phyloP scores from a whole-genome alignment of 257 asterid genomes.

The Mentha longifolia region DNA sequence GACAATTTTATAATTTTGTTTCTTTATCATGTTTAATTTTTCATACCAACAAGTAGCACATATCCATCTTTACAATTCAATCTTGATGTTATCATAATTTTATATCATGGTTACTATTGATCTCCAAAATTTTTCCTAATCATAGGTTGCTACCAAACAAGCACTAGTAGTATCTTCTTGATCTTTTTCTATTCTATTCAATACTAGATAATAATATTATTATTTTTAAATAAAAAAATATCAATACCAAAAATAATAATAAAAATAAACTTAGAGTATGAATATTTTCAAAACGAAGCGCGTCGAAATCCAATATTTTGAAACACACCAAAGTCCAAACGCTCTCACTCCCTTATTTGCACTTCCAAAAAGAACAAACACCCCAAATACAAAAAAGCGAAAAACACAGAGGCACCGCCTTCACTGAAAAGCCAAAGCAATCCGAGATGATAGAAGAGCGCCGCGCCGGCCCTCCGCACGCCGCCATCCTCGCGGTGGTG shows the following conservation, averaged over 20 bases:
- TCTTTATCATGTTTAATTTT: too few species aligned
- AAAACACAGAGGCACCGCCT: not conserved
- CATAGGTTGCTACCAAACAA: too few species aligned
- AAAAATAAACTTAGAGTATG: too few species aligned
- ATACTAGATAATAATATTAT: not conserved
- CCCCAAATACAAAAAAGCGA: not conserved
- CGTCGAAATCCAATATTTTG: constrained; percentile 25
- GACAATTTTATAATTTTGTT: too few species aligned
- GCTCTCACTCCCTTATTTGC: constrained; percentile 1
- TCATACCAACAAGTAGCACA: too few species aligned
- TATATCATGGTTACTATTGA: too few species aligned
- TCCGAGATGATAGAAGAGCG: constrained; percentile 70
- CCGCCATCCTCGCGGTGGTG: constrained; percentile 66
- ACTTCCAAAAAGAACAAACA: constrained; percentile 14
- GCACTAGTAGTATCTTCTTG: not conserved
- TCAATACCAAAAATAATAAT: not conserved
- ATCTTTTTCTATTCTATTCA: not conserved
- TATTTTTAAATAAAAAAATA: not conserved
- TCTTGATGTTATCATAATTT: too few species aligned
- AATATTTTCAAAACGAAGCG: constrained; percentile 27
- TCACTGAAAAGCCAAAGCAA: not conserved
- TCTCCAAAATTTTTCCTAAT: too few species aligned
- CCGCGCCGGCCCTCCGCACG: constrained; percentile 83
- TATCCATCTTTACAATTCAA: too few species aligned
- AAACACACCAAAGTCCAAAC: not conserved